Evolutionary conservation across 208 protist species (phyloP).

Genomic region (Porcisia hertigi): DNA sequence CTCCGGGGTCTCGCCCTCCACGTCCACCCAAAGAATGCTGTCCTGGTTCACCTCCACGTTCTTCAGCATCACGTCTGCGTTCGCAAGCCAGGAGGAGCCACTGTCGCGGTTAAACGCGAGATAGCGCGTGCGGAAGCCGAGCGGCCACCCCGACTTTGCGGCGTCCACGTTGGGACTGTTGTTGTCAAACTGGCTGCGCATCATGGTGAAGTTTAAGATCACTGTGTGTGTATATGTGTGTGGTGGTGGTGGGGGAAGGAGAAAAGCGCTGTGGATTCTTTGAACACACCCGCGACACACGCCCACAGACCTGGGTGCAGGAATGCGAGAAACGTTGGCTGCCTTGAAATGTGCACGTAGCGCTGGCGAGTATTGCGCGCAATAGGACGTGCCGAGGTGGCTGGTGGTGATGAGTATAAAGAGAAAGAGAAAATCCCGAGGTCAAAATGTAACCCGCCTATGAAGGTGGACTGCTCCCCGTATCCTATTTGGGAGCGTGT

Average conservation of each 20-base stretch:
- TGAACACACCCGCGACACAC: background rate
- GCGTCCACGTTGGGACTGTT: constrained; percentile 1
- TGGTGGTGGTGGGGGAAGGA: background rate
- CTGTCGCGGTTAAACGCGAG: constrained; percentile 30
- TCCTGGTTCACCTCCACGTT: constrained; percentile 30
- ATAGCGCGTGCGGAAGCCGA: constrained; percentile 21
- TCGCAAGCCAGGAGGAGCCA: constrained; percentile 25
- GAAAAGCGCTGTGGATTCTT: too few species aligned
- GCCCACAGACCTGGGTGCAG: background rate
- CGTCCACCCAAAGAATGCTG: constrained; percentile 56
- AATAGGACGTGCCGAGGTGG: background rate
- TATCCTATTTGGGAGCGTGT: background rate
- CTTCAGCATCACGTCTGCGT: constrained; percentile 25
- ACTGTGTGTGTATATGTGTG: background rate
- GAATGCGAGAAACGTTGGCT: background rate
- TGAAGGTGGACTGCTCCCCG: too few species aligned
- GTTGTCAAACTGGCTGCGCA: constrained; percentile 5
- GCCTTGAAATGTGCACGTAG: background rate
- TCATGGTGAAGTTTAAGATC: background rate
- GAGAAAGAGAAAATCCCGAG: background rate
- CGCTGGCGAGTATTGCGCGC: background rate
- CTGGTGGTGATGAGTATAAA: background rate
- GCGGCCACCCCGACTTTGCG: background rate
- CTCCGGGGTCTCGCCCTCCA: constrained; percentile 35
- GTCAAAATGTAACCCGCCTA: background rate